These are phyloP conservation scores for Tylopilus vinaceipallidus DNA, from an alignment of 768 basidiomycete genomes.

Conservation along the genomic window DNA sequence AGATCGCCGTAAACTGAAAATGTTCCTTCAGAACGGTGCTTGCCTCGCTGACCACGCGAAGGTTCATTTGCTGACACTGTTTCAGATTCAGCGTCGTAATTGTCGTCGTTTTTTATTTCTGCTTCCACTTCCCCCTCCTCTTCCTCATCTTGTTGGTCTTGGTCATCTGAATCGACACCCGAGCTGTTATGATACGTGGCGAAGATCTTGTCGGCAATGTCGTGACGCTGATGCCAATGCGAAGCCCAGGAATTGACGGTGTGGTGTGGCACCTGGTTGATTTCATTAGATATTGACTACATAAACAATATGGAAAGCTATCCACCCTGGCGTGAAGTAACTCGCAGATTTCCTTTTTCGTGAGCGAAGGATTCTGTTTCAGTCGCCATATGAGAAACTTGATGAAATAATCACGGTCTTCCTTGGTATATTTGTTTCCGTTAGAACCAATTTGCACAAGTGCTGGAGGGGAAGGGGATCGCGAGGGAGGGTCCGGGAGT, in stretches of 20 bases:
- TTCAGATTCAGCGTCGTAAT: conserved; percentile 24
- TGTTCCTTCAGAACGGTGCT: conserved; percentile 22
- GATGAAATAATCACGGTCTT: conserved; percentile 66
- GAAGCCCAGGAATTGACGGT: conserved; percentile 59
- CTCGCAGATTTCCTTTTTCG: conserved; percentile 52
- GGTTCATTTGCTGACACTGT: conserved; percentile 17
- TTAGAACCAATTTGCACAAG: conserved; percentile 42
- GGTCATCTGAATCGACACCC: conserved; percentile 35
- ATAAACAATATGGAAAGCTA: not conserved
- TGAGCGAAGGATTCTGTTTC: conserved; percentile 50
- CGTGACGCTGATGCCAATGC: conserved; percentile 66
- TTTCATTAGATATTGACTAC: conserved; percentile 7
- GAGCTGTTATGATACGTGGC: conserved; percentile 29
- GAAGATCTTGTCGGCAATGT: conserved; percentile 64
- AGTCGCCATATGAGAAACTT: conserved; percentile 64
- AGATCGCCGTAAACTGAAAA: conserved; percentile 18
- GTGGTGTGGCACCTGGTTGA: conserved; percentile 62
- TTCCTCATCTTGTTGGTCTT: conserved; percentile 39
- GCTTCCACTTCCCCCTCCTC: conserved; percentile 28
- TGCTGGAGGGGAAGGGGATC: conserved; percentile 68
- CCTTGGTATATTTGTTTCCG: conserved; percentile 64
- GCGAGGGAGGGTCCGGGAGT: conserved; percentile 61
- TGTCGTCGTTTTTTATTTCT: conserved; percentile 19
- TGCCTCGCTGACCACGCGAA: conserved; percentile 16
- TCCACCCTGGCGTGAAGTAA: conserved; percentile 54